Evolutionary conservation across 1,284 basidiomycete species (phyloP).

Genomic region (Ganoderma resinaceum): DNA sequence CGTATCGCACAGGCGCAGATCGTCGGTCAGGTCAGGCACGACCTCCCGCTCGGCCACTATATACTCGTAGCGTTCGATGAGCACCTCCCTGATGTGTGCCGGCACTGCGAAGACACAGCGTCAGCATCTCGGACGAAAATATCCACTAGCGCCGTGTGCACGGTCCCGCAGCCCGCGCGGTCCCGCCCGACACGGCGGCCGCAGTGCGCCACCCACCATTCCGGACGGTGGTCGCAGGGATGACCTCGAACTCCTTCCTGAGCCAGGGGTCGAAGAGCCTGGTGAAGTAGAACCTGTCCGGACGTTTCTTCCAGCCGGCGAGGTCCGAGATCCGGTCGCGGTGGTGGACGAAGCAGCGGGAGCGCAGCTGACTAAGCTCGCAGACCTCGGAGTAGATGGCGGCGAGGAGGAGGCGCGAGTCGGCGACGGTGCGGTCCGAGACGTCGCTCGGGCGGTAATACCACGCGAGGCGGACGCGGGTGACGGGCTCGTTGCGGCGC

Average conservation of each 20-base stretch:
- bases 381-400: conserved; percentile 96
- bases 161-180: neutral
- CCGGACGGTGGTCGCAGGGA: conserved; percentile 85
- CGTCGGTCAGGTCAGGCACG: conserved; percentile 89
- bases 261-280: conserved; percentile 97
- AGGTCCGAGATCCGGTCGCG: conserved; percentile 94
- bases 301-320: conserved; percentile 93
- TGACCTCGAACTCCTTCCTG: conserved; percentile 97
- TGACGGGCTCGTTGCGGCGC: conserved; percentile 65
- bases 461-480: conserved; percentile 89
- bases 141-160: neutral
- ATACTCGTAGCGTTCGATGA: conserved; percentile 91
- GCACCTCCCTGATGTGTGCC: conserved; percentile 75
- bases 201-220: conserved; percentile 75
- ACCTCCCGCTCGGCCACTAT: conserved; percentile 94
- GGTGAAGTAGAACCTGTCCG: conserved; percentile 95
- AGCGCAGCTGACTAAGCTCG: conserved; percentile 90
- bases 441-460: conserved; percentile 94
- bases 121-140: neutral
- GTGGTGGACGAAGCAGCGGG: conserved; percentile 92
- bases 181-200: neutral
- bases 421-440: conserved; percentile 83
- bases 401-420: conserved; percentile 89
- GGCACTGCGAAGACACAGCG: conserved; percentile 63
- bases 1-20: conserved; percentile 83